Conservation (phyloP, 306 rosid genomes). For the Vicia faba region DNA sequence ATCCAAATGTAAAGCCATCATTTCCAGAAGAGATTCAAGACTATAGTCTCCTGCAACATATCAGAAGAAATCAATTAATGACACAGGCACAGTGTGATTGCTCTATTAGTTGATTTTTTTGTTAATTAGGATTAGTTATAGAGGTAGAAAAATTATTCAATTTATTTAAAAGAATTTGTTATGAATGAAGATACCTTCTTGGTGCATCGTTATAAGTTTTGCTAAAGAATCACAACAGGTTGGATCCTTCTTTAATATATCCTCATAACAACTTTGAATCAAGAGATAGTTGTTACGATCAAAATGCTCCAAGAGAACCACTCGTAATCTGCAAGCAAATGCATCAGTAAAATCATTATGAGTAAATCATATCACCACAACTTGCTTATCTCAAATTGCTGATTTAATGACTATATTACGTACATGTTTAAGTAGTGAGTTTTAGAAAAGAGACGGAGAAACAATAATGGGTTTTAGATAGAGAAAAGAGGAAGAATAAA, state of each 20-base stretch:
- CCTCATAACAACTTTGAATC: slow-evolving; percentile 57
- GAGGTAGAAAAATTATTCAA: slow-evolving; percentile 8
- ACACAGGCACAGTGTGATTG: no score
- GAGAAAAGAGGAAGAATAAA: not conserved
- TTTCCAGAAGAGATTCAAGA: slow-evolving; percentile 62
- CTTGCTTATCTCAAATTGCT: slow-evolving; percentile 11
- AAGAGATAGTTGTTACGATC: slow-evolving; percentile 47
- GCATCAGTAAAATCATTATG: not conserved
- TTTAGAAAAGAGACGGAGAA: not conserved
- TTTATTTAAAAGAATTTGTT: slow-evolving; percentile 14
- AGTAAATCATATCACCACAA: not conserved
- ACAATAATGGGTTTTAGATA: not conserved
- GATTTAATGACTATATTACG: not conserved
- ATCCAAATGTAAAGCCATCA: slow-evolving; percentile 78
- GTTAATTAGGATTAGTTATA: not conserved
- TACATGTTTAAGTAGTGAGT: not conserved
- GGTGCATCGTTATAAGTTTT: slow-evolving; percentile 69
- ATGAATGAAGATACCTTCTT: slow-evolving; percentile 57
- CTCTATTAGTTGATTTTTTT: no score
- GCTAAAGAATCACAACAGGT: slow-evolving; percentile 61
- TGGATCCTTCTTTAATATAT: slow-evolving; percentile 75
- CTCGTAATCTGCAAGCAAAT: slow-evolving; percentile 60
- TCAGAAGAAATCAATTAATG: slow-evolving; percentile 33
- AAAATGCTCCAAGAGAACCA: slow-evolving; percentile 57
- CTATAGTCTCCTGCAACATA: slow-evolving; percentile 66